Evolutionary conservation across 805 yeast genomes (phyloP), one percentile per base, ranked within the genome.

Genomic region (Suhomyces prunicola): DNA sequence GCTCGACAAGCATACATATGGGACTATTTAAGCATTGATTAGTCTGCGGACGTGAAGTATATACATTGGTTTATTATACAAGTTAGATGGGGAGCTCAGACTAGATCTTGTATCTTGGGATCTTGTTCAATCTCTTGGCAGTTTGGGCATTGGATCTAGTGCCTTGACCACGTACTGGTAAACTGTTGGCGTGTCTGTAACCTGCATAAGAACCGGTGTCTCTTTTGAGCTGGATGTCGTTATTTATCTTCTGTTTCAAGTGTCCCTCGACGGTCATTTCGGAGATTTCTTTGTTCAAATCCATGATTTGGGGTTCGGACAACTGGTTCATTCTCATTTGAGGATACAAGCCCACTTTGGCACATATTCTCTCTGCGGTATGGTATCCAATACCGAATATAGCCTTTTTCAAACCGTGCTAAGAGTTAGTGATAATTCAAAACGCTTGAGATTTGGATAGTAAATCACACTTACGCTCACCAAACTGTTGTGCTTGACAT

Each of bases 321-420:
- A 94, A 80, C 71, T 94, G 96, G 68, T 89, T 94, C 88, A 92
- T 87, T 72, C 96, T 84, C 96, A 93, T 92, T 67, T 81, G 78
- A 46, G 98, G 98, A 65, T 92, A 93, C 54, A 94, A 81, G 9
- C 97, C 97, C 22, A 93, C 82, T 66, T 85, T 90, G 40, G 97
- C 85, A 68, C 97, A 91, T 50, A 94, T 77, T 62, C 78, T 76
- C 57, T 81, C 82, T 2, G 97, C 93, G 8, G 88, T 83, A 50
- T 74, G 69, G 46, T 74, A 70, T n/a, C 98, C 97, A 41, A 94
- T 76, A 29, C 98, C 99, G 67, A 88, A 92, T 58, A 94, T 86
- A 57, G 85, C 86, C 52, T 87, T 80, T 23, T 92, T 85, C 57
- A 94, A 77, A 4, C 96, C 98, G 57, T 73, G 70, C 70, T 66